These are phyloP conservation scores for Ophiostoma novo-ulmi DNA, from an alignment of 2,329 filamentous ascomycete species.

Conservation along the genomic window DNA sequence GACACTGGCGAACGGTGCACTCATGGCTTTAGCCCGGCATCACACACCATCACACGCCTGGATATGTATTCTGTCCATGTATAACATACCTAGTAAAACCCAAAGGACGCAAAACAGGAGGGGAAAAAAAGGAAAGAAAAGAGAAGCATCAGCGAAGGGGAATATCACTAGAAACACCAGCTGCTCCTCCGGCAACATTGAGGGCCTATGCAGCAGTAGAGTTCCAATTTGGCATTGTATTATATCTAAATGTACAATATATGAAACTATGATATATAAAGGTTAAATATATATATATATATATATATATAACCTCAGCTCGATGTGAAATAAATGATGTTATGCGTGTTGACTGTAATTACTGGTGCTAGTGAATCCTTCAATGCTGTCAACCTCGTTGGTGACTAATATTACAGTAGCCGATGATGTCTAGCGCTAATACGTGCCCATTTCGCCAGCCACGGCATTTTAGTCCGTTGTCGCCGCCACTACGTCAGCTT, in stretches of 20 bases:
- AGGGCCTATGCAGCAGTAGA: not conserved
- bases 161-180: not conserved
- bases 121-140: not conserved
- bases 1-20: not conserved
- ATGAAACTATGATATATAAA: not conserved
- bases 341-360: not conserved
- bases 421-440: not conserved
- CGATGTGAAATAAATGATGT: not conserved
- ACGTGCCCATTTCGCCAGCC: constrained; percentile 17
- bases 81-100: not conserved
- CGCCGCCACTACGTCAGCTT: constrained; percentile 20
- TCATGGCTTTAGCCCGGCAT: not conserved
- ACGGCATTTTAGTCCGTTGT: constrained; percentile 15
- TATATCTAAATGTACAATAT: not conserved
- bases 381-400: not conserved
- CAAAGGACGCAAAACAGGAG: not conserved
- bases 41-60: not conserved
- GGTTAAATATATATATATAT: not conserved
- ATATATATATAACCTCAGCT: not conserved
- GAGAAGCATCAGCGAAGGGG: not conserved
- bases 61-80: not conserved
- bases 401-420: not conserved
- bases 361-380: too few relatives aligned
- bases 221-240: not conserved
- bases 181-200: not conserved